phyloP scores from a whole-genome alignment of 2,329 filamentous ascomycete species.

The Talaromyces sp. region DNA sequence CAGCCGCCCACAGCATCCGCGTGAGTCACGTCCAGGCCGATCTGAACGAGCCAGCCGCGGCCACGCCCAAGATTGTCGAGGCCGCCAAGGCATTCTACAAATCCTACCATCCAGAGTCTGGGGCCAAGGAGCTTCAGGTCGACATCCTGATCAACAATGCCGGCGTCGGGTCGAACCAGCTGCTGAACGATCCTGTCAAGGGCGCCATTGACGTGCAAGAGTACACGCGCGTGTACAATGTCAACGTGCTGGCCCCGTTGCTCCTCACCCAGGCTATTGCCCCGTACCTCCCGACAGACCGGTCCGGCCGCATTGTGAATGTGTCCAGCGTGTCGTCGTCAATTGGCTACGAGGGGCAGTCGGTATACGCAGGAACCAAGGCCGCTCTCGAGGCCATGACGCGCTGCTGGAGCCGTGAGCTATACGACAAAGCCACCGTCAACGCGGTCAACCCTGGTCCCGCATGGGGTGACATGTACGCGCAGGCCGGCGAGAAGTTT shows the following conservation, averaged over 20 bases:
- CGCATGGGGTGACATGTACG: slow-evolving; percentile 61
- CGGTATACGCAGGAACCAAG: slow-evolving; percentile 62
- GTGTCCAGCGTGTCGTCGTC: slow-evolving; percentile 54
- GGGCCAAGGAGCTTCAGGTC: slow-evolving; percentile 53
- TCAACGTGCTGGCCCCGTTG: slow-evolving; percentile 78
- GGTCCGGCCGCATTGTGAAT: slow-evolving; percentile 60
- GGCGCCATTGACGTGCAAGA: slow-evolving; percentile 56
- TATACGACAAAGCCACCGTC: slow-evolving; percentile 57
- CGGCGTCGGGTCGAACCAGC: slow-evolving; percentile 49
- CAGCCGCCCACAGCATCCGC: slow-evolving; percentile 54
- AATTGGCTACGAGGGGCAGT: slow-evolving; percentile 54
- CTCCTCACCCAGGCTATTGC: slow-evolving; percentile 69
- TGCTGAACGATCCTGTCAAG: slow-evolving; percentile 59
- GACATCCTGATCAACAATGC: slow-evolving; percentile 89
- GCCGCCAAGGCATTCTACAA: slow-evolving; percentile 45
- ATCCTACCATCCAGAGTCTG: slow-evolving; percentile 35
- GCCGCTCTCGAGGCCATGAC: slow-evolving; percentile 65
- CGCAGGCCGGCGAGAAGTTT: slow-evolving; percentile 50
- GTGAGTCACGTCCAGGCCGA: slow-evolving; percentile 64
- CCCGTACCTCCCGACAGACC: slow-evolving; percentile 64
- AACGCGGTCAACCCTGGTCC: slow-evolving; percentile 64
- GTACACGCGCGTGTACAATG: slow-evolving; percentile 66
- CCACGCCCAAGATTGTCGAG: slow-evolving; percentile 51
- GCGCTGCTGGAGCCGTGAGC: slow-evolving; percentile 59
- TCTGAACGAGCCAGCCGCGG: slow-evolving; percentile 58